Evolutionary conservation across 2,329 filamentous ascomycete species (phyloP), one percentile per base, ranked within the genome.

Genomic region (Stagonosporopsis rhizophila): DNA sequence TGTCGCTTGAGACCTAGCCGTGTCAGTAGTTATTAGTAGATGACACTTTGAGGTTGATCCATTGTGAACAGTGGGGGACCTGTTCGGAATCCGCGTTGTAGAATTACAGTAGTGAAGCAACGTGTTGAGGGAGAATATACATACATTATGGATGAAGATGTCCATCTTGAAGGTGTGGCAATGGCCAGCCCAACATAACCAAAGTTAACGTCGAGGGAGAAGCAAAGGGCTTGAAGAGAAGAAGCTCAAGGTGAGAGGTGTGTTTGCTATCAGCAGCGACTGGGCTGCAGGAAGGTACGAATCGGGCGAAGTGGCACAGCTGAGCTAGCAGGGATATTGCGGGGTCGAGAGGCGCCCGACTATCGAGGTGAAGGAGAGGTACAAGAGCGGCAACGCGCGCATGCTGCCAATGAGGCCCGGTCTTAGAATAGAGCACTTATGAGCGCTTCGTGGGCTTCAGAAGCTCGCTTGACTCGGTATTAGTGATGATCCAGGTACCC

Each of bases 1-100:
- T 66, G 19, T 78, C 67, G 2, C 62, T 30, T 1, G 80, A 80
- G 0, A 84, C 65, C 66, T 67, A 32, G 15, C 27, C 27, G 28
- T 20, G 7, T 12, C 20, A 23, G 4, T 27, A n/a, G 2, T 39
- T 15, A n/a, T 37, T 27, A 56, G 41, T 30, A 12, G n/a, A 2
- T 23, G 22, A 14, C 6, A 22, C 2, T n/a, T 11, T 9, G 9
- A 15, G 17, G 5, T 5, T 8, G 15, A 20, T 9, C 20, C 6
- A 17, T 19, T 14, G 14, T 17, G 8, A 9, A 28, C 15, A 15
- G 15, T n/a, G 23, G 12, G 22, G 15, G 14, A 20, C 1, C 6
- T 17, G 8, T n/a, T 15, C 6, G 12, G 2, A 35, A 5, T 19
- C 25, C 9, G 30, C 30, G 6, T 25, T 35, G 19, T 27, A 4